Evolutionary conservation across 805 yeast species (phyloP).

Genomic region (Cyberlindnera suaveolens): DNA sequence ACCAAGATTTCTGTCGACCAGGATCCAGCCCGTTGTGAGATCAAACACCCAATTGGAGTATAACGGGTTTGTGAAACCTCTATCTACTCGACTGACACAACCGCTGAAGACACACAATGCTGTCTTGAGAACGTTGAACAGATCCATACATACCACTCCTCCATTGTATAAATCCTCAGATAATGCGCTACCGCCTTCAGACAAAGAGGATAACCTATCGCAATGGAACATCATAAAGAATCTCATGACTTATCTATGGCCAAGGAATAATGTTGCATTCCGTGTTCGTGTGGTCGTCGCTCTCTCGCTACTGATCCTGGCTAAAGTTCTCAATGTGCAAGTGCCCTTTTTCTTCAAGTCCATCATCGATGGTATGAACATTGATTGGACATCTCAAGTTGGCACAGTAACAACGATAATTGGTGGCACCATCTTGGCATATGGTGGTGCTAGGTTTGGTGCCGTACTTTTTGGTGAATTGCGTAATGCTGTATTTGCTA

Average conservation of each 20-base stretch:
- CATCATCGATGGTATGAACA: constrained; percentile 87
- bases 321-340: constrained; percentile 86
- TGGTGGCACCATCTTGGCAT: constrained; percentile 68
- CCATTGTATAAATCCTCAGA: not conserved
- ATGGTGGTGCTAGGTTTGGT: constrained; percentile 92
- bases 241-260: constrained; percentile 73
- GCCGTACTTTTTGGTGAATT: constrained; percentile 92
- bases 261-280: constrained; percentile 58
- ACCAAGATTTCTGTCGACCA: too few relatives aligned
- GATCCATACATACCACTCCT: not conserved
- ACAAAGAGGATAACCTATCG: constrained; percentile 24
- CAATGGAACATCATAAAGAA: constrained; percentile 53
- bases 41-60: too few relatives aligned
- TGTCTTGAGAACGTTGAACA: too few relatives aligned
- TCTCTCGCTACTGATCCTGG: constrained; percentile 60
- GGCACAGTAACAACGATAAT: constrained; percentile 58
- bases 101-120: too few relatives aligned
- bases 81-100: too few relatives aligned
- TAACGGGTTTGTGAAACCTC: too few relatives aligned
- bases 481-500: constrained; percentile 91
- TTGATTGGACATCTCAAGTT: constrained; percentile 71
- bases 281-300: constrained; percentile 75
- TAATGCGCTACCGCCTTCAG: constrained; percentile 6
- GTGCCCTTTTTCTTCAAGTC: constrained; percentile 92
- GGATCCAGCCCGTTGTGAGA: too few relatives aligned